These are phyloP conservation scores for Aspergillus campestris DNA, from an alignment of 495 filamentous ascomycete species.

Conservation along the genomic window DNA sequence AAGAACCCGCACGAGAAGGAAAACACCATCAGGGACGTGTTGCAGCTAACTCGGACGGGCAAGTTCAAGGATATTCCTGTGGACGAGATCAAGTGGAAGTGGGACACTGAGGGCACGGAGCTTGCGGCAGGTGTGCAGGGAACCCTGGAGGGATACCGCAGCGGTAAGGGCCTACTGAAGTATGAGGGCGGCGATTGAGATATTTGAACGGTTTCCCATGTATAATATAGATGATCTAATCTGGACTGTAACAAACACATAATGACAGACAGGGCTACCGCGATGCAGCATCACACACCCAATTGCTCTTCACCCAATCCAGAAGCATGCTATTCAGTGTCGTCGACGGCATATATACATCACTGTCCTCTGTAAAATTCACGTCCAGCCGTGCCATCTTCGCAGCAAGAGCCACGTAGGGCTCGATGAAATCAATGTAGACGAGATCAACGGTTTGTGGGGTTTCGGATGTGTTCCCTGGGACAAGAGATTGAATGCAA, in stretches of 20 bases:
- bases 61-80: slow-evolving; percentile 77
- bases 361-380: slow-evolving; percentile 48
- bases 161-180: slow-evolving; percentile 84
- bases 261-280: not conserved
- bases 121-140: slow-evolving; percentile 59
- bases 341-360: slow-evolving; percentile 53
- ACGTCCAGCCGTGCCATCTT: slow-evolving; percentile 52
- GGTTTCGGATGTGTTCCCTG: slow-evolving; percentile 28
- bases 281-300: slow-evolving; percentile 39
- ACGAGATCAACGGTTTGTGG: slow-evolving; percentile 76
- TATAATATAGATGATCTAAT: not conserved
- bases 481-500: slow-evolving; percentile 61
- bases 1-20: slow-evolving; percentile 64
- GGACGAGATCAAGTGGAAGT: slow-evolving; percentile 69
- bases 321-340: slow-evolving; percentile 68
- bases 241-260: slow-evolving; percentile 9
- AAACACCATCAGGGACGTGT: slow-evolving; percentile 70
- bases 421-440: slow-evolving; percentile 85
- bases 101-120: slow-evolving; percentile 58
- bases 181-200: slow-evolving; percentile 48
- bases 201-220: not conserved
- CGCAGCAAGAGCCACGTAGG: slow-evolving; percentile 65
- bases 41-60: slow-evolving; percentile 62
- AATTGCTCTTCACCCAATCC: slow-evolving; percentile 72
- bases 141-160: slow-evolving; percentile 69